Evolutionary conservation across 2,329 filamentous ascomycete genomes (phyloP).

Genomic region (Hymenoscyphus infarciens): DNA sequence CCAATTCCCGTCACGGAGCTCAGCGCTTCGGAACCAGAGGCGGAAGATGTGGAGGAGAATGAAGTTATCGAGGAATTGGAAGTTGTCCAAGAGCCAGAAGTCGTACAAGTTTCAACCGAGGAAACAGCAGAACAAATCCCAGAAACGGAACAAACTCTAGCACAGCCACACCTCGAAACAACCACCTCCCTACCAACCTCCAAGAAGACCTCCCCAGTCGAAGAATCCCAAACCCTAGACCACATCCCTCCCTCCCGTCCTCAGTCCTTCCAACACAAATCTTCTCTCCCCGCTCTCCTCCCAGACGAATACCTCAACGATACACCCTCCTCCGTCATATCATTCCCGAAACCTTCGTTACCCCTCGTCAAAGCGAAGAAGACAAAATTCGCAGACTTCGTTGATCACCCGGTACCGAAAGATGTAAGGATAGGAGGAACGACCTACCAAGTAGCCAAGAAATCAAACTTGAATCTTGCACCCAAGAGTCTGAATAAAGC

Average conservation of each 20-base stretch:
- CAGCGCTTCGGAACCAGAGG: neutral
- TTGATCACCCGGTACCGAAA: constrained; percentile 20
- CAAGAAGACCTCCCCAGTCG: neutral
- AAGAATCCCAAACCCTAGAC: neutral
- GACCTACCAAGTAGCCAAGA: constrained; percentile 30
- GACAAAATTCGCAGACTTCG: constrained; percentile 28
- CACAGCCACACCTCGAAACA: neutral
- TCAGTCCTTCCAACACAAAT: neutral
- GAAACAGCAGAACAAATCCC: neutral
- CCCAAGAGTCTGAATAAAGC: constrained; percentile 30
- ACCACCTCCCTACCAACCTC: neutral
- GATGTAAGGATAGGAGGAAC: constrained; percentile 31
- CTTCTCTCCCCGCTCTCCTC: constrained; percentile 29
- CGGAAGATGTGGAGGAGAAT: constrained; percentile 1
- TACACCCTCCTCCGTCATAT: constrained; percentile 11
- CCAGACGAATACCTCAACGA: constrained; percentile 34
- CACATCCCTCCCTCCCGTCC: neutral
- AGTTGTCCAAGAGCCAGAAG: neutral
- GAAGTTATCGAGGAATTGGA: neutral
- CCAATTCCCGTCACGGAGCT: constrained; percentile 5
- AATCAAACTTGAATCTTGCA: constrained; percentile 23
- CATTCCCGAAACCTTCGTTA: neutral
- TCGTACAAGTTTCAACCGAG: neutral
- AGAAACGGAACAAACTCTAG: neutral
- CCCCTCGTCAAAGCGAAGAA: constrained; percentile 24